phyloP scores from a whole-genome alignment of 768 basidiomycete genomes.

The Hortiboletus campestris region DNA sequence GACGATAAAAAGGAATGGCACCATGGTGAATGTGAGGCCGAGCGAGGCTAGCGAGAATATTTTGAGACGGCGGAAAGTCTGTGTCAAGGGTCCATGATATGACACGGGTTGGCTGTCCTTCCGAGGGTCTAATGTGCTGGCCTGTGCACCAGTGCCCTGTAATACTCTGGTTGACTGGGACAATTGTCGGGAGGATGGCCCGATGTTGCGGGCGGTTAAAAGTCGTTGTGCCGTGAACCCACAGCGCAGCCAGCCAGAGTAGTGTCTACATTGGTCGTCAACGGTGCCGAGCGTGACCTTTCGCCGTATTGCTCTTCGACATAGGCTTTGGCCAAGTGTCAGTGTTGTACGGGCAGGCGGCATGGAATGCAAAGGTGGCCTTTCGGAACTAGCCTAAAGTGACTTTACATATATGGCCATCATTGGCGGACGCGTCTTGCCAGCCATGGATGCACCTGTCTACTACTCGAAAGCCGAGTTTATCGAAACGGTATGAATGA shows the following conservation, averaged over 20 bases:
- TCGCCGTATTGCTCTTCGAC: conserved; percentile 14
- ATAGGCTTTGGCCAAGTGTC: conserved; percentile 8
- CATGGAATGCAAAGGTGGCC: not conserved
- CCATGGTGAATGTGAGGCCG: conserved; percentile 59
- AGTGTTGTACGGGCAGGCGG: conserved; percentile 3
- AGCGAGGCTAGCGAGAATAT: conserved; percentile 82
- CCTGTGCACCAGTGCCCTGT: conserved; percentile 3
- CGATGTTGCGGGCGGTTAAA: not conserved
- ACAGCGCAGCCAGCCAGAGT: not conserved
- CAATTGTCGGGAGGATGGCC: conserved; percentile 1
- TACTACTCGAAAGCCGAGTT: conserved; percentile 82
- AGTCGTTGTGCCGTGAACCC: not conserved
- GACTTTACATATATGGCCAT: not conserved
- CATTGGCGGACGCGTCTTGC: conserved; percentile 14
- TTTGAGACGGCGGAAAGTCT: conserved; percentile 76
- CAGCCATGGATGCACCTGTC: conserved; percentile 65
- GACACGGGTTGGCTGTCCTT: conserved; percentile 18
- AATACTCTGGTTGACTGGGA: conserved; percentile 13
- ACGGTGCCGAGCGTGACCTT: conserved; percentile 3
- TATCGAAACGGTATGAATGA: conserved; percentile 75
- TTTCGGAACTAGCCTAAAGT: not conserved
- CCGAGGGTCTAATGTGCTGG: not conserved
- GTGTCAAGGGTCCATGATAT: conserved; percentile 72
- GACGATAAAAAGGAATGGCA: conserved; percentile 80
- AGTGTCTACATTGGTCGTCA: conserved; percentile 1